These are phyloP conservation scores for Apiotrichum akiyoshidainum DNA, from an alignment of 1,284 basidiomycete genomes.

Conservation along the genomic window DNA sequence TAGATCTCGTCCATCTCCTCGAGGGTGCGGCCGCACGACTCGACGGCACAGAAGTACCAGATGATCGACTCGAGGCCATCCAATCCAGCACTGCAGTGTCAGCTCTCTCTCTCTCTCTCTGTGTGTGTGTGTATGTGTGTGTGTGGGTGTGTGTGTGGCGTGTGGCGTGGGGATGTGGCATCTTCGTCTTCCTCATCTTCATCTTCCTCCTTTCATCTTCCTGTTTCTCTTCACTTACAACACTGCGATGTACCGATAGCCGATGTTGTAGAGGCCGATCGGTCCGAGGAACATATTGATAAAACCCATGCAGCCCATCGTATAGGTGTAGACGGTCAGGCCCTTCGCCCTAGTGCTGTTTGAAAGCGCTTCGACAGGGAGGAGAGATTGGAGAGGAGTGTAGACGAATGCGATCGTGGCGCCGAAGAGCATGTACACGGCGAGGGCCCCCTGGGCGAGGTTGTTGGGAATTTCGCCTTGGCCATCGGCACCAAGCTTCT, in stretches of 20 bases:
- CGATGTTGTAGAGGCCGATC: conserved; percentile 50
- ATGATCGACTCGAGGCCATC: conserved; percentile 17
- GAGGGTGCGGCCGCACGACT: conserved; percentile 44
- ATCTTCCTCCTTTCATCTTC: no score
- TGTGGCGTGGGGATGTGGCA: no score
- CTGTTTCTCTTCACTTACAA: no score
- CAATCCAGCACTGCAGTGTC: no score
- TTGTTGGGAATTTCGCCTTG: background rate
- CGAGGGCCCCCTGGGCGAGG: background rate
- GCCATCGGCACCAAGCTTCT: background rate
- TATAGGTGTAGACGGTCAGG: conserved; percentile 52
- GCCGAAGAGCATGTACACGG: conserved; percentile 6
- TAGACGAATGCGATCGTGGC: conserved; percentile 28
- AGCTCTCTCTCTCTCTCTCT: no score
- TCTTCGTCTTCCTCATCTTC: no score
- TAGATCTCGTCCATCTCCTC: conserved; percentile 51
- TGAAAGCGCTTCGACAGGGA: conserved; percentile 59
- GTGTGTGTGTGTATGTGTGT: no score
- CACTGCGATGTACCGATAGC: conserved; percentile 28
- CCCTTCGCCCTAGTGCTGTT: conserved; percentile 62
- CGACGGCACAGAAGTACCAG: conserved; percentile 50
- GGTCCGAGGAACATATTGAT: conserved; percentile 53
- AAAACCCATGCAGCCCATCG: conserved; percentile 56
- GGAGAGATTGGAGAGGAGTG: conserved; percentile 55
- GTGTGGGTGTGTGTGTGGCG: no score